Evolutionary conservation across 495 filamentous ascomycete species (phyloP), one percentile per base, ranked within the genome.

Genomic region (Podospora pseudopauciseta): DNA sequence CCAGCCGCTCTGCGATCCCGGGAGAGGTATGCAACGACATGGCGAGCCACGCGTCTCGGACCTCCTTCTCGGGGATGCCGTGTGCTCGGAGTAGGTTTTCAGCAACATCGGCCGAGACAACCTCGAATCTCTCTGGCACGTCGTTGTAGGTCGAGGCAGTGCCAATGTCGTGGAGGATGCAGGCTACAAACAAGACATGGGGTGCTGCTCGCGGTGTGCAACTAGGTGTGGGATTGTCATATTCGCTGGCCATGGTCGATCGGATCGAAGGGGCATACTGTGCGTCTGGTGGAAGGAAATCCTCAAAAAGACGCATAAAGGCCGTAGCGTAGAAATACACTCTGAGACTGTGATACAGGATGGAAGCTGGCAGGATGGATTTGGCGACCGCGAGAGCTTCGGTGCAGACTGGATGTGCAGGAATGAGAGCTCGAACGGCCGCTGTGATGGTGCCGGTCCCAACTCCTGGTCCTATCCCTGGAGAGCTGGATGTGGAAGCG

Each of bases 151-250:
- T 65, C n/a, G 30, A n/a, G 0, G 75, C 73, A 15, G 76, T 76
- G 23, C 82, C 81, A 53, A 84, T 71, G 68, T 83, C 83, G 73
- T 85, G 83, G 20, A 81, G 74, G 67, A 84, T 76, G 70, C 77
- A 80, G 1, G 81, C 76, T 0, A 78, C 77, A 70, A 79, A 80
- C 6, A 80, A 65, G 28, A 78, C 66, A 62, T 73, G 73, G 0
- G 76, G 72, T 13, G 67, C 68, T 1, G 63, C 34, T 0, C 28
- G n/a, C 57, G 63, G 67, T 26, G 23, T 18, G 28, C 63, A 26
- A 2, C 60, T 3, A 20, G 60, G 60, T 27, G 54, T 59, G 34
- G 62, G 75, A 63, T 68, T 53, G 57, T 20, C 53, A 16, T 49
- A 7, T 30, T 49, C 18, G 44, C 19, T 26, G 18, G 16, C 27